Evolutionary conservation across 139 green algal species (phyloP).

Genomic region (Tetradesmus obliquus): DNA sequence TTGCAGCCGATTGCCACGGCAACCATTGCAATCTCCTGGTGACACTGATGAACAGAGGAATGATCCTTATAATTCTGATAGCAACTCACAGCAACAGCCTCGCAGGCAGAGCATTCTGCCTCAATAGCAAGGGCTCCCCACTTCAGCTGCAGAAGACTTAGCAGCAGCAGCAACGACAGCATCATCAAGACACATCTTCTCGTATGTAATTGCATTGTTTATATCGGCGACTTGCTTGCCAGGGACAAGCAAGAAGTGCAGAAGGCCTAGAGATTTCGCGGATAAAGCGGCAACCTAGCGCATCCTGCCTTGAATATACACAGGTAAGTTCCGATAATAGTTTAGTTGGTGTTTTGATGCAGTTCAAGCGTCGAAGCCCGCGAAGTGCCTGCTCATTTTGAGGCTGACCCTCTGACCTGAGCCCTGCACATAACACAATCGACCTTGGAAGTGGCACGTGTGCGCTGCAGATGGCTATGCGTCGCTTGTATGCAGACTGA

Average conservation of each 20-base stretch:
- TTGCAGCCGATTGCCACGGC: too few species aligned
- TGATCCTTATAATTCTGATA: too few species aligned
- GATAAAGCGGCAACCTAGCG: neutral
- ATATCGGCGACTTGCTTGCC: neutral
- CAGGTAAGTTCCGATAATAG: too few species aligned
- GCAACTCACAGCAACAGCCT: conserved; percentile 39
- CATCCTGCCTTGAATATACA: neutral
- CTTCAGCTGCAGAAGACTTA: neutral
- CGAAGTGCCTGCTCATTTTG: too few species aligned
- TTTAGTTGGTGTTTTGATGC: too few species aligned
- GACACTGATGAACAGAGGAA: too few species aligned
- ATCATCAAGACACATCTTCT: neutral
- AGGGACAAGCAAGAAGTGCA: neutral
- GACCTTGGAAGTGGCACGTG: neutral
- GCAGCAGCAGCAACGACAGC: neutral
- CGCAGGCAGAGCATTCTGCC: conserved; percentile 49
- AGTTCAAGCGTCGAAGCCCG: too few species aligned
- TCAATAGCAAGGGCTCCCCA: conserved; percentile 22
- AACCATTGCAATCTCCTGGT: too few species aligned
- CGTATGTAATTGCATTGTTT: neutral
- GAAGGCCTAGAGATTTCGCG: neutral
- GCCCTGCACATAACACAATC: neutral
- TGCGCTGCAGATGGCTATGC: too few species aligned
- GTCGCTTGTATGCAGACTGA: too few species aligned
- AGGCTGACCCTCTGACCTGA: neutral